Percentiles rank a stretch among this genome's conserved stretches.
Evolutionary conservation across 441 rosid species (phyloP).

Genomic region (Populus hybrid): DNA sequence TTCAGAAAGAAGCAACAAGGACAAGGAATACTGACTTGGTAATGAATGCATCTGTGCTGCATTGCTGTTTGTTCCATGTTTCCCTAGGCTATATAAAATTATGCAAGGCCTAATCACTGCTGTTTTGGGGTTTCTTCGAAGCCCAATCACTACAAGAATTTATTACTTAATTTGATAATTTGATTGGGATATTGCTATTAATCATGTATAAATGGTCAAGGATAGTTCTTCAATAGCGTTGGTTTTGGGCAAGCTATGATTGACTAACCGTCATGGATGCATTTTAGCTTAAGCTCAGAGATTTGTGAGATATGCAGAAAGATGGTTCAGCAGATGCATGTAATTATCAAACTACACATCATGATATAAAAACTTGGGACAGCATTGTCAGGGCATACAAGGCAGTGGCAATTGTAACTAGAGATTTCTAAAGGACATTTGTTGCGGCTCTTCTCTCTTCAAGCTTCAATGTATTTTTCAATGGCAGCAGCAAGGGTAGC

Average conservation of each 20-base stretch:
- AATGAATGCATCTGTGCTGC: background rate
- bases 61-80: background rate
- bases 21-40: background rate
- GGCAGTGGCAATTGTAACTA: constrained; percentile 8
- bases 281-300: background rate
- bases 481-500: constrained; percentile 50
- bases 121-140: background rate
- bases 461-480: constrained; percentile 46
- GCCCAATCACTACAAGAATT: background rate
- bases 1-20: background rate
- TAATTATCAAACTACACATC: background rate
- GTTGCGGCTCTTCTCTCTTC: constrained; percentile 8
- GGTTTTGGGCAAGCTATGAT: background rate
- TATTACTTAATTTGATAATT: background rate
- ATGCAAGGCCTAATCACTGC: background rate
- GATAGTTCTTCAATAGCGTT: background rate
- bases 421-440: background rate
- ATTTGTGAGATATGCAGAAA: background rate
- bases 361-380: background rate
- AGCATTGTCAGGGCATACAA: constrained; percentile 16
- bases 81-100: background rate
- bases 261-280: background rate
- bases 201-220: background rate
- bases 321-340: background rate
- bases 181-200: background rate